Percentiles rank a stretch among this genome's conserved stretches.
Evolutionary conservation across 805 yeast genomes (phyloP).

Genomic region (Cyberlindnera bimundalis): DNA sequence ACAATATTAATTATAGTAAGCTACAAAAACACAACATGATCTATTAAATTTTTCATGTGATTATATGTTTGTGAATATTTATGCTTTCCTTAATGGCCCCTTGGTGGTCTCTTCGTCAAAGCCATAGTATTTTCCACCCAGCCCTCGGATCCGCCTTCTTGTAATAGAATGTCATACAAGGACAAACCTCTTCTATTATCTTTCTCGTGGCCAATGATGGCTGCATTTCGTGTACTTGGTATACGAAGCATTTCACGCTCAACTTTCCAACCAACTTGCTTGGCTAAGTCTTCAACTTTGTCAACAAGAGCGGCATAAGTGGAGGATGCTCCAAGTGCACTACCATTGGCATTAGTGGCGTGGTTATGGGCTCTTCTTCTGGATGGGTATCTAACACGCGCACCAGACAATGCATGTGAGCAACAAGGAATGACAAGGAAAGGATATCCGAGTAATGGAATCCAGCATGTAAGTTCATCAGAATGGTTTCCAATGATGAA

Average conservation of each 20-base stretch:
- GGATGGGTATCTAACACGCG: constrained; percentile 60
- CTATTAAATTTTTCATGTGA: no score
- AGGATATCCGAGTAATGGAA: constrained; percentile 82
- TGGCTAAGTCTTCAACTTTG: constrained; percentile 70
- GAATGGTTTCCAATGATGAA: constrained; percentile 93
- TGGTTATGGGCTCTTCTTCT: constrained; percentile 27
- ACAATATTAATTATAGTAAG: neutral
- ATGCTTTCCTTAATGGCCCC: constrained; percentile 69
- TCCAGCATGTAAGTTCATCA: constrained; percentile 94
- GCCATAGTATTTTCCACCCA: constrained; percentile 83
- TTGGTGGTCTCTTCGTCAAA: constrained; percentile 64
- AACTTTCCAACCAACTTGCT: constrained; percentile 74
- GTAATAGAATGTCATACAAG: constrained; percentile 56
- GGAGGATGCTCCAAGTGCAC: constrained; percentile 41
- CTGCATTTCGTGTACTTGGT: constrained; percentile 93
- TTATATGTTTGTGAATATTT: no score
- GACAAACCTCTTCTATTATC: constrained; percentile 26
- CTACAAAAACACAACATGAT: no score
- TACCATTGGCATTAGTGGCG: constrained; percentile 20
- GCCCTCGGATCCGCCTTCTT: constrained; percentile 87
- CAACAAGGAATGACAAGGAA: constrained; percentile 95
- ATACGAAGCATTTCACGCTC: constrained; percentile 86
- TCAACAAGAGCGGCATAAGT: constrained; percentile 85
- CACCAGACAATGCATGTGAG: constrained; percentile 82
- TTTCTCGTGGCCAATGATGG: constrained; percentile 66